Evolutionary conservation across 345 rosid genomes (phyloP), one percentile per base, ranked within the genome.

Genomic region (Ceriops decandra): DNA sequence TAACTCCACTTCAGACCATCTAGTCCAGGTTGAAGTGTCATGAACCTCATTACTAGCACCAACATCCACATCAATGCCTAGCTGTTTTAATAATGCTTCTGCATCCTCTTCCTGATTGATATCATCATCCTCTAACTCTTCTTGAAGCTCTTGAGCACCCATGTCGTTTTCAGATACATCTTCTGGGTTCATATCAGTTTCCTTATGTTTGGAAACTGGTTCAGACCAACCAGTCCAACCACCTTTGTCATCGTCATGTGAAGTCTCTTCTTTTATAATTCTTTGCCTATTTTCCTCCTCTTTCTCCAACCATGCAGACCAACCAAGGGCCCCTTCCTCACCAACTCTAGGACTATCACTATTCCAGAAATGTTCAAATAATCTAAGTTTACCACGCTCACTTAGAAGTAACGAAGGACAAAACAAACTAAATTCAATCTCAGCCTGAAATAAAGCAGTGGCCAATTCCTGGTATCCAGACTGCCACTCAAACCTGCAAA

Each of bases 161-260:
- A 59, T 76, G 58, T 79, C 76, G 46, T 53, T 68, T 28, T 60
- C 57, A 33, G 66, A 77, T 68, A 70, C 36, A 73, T 79, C 76
- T 79, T 72, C 88, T 53, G 76, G 70, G 60, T 75, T 80, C 54
- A 67, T 60, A 74, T 56, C 70, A 62, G 75, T 73, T 72, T 74
- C 85, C 65, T 74, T 72, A 58, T 49, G 65, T 63, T 76, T 86
- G 28, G 93, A 85, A 22, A 75, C 42, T 27, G 84, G 96, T 72
- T 88, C 89, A 57, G 87, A 91, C 99, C 99, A 95, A 66, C 97
- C 97, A 60, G 95, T 91, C 99, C 99, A 91, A 77, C 99, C 95
- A 73, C 99, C 99, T 76, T 71, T 77, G 15, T 88, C 93, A 58
- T 79, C 79, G 36, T 84, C 83, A 63, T 72, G 84, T 31, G 74